phyloP scores from a whole-genome alignment of 2,329 filamentous ascomycete genomes.

The Pseudogymnoascus verrucosus region DNA sequence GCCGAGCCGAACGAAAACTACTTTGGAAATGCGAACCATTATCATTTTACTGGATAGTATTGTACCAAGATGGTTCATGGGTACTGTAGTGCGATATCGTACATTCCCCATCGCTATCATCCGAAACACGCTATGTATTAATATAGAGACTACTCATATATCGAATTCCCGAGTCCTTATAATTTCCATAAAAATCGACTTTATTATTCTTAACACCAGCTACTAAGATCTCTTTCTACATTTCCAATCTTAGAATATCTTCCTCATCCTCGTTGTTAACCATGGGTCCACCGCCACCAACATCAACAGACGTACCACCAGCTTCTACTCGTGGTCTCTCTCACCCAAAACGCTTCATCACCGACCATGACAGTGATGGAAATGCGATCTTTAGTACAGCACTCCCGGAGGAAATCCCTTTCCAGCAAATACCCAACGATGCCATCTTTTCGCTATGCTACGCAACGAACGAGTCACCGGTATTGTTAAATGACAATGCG shows the following conservation, averaged over 20 bases:
- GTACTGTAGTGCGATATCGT: not conserved
- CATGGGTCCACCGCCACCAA: not conserved
- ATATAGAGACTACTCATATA: not conserved
- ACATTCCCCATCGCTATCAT: not conserved
- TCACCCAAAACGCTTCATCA: slow-evolving; percentile 17
- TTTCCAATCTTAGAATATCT: not conserved
- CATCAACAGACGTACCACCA: not conserved
- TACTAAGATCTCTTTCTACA: not conserved
- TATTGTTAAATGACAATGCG: slow-evolving; percentile 12
- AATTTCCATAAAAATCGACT: not conserved
- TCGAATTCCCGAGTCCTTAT: not conserved
- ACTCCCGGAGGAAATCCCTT: slow-evolving; percentile 14
- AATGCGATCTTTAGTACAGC: slow-evolving; percentile 18
- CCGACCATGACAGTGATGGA: slow-evolving; percentile 18
- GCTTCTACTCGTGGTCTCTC: not conserved
- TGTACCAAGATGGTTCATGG: not conserved
- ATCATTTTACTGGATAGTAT: not conserved
- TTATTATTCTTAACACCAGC: not conserved
- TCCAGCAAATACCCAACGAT: slow-evolving; percentile 16
- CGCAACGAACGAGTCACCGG: slow-evolving; percentile 18
- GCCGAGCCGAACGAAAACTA: not conserved
- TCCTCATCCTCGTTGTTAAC: not conserved
- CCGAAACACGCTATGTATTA: not conserved
- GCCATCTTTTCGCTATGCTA: slow-evolving; percentile 19
- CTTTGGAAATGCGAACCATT: not conserved